A percentile compares a stretch with the other conserved stretches of the same genome.
These are phyloP conservation scores for Orbilia oligospora DNA, from an alignment of 2,329 filamentous ascomycete genomes.

Conservation along the genomic window DNA sequence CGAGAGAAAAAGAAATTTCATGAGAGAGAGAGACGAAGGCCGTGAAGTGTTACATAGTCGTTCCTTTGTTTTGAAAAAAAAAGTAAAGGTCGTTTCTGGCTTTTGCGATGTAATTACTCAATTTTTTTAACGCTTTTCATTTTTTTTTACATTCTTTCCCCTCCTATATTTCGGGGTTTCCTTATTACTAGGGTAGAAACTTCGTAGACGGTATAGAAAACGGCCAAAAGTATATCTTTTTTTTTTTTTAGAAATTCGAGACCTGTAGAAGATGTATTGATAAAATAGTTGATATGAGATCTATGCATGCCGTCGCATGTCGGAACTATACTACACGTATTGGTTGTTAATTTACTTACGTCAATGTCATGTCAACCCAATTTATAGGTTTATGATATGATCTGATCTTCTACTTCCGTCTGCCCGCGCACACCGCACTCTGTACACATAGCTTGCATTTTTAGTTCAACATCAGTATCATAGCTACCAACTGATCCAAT, in stretches of 20 bases:
- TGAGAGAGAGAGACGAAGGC: constrained; percentile 20
- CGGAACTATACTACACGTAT: constrained; percentile 6
- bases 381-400: too few relatives aligned
- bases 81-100: constrained; percentile 35
- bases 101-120: constrained; percentile 57
- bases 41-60: constrained; percentile 55
- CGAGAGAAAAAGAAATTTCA: constrained; percentile 36
- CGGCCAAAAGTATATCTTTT: constrained; percentile 7
- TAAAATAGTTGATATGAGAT: not conserved
- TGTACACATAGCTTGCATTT: not conserved
- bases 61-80: constrained; percentile 28
- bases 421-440: not conserved
- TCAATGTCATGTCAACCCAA: constrained; percentile 38
- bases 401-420: not conserved
- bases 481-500: too few relatives aligned
- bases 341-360: constrained; percentile 2
- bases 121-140: constrained; percentile 31
- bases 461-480: not conserved
- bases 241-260: not conserved
- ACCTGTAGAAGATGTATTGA: not conserved
- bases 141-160: constrained; percentile 26
- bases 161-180: too few relatives aligned
- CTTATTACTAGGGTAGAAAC: constrained; percentile 7
- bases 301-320: constrained; percentile 15
- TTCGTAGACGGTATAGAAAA: constrained; percentile 39